Percentiles rank a stretch among this genome's conserved stretches.
phyloP scores from a whole-genome alignment of 345 rosid genomes.

The Rhodamnia argentea region DNA sequence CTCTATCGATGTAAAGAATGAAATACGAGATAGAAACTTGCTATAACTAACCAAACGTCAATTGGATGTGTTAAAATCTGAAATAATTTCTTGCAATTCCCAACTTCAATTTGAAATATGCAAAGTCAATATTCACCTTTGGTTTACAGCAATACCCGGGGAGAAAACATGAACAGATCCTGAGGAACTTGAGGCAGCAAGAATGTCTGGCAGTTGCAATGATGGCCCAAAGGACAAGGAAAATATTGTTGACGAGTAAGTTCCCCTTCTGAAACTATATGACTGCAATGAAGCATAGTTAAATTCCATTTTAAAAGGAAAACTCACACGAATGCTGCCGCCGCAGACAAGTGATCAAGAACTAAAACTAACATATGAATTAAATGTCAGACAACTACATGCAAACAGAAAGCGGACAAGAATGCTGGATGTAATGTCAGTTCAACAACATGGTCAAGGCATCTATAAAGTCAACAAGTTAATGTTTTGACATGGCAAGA shows the following conservation, averaged over 20 bases:
- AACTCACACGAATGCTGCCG: background rate
- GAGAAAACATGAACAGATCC: constrained; percentile 82
- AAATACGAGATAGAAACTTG: background rate
- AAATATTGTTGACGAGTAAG: constrained; percentile 73
- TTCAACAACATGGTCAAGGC: background rate
- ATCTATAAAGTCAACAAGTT: background rate
- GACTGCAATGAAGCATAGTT: constrained; percentile 31
- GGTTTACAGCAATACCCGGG: constrained; percentile 46
- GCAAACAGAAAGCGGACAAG: background rate
- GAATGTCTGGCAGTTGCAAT: constrained; percentile 59
- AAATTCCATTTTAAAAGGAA: background rate
- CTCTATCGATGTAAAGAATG: background rate
- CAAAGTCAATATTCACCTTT: constrained; percentile 35
- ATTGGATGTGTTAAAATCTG: background rate
- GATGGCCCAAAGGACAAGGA: constrained; percentile 87
- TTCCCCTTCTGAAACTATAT: constrained; percentile 84
- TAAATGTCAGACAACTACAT: background rate
- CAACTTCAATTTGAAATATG: background rate
- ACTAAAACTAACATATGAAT: background rate
- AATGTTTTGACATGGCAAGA: background rate
- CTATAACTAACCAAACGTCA: background rate
- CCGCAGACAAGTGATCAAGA: background rate
- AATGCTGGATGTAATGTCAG: background rate
- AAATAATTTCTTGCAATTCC: background rate
- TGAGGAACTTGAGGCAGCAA: constrained; percentile 75